Evolutionary conservation across 2,329 filamentous ascomycete genomes (phyloP).

Genomic region (Aureobasidium pullulans): DNA sequence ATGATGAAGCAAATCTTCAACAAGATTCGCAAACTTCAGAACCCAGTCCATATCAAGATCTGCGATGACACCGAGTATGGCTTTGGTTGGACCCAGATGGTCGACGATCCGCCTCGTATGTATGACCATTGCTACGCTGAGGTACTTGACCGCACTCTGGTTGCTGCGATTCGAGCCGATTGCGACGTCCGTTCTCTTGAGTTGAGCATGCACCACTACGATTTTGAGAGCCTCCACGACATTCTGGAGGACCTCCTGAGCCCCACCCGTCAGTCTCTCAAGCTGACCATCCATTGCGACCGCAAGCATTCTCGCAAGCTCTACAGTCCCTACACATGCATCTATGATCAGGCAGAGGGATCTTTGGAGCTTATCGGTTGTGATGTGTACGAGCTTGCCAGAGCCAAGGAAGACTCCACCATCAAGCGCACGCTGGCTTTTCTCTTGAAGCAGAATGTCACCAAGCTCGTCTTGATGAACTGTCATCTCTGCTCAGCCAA

Average conservation of each 20-base stretch:
- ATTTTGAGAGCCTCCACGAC: neutral
- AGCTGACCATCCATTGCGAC: neutral
- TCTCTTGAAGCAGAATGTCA: neutral
- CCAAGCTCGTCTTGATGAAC: neutral
- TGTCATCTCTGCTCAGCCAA: neutral
- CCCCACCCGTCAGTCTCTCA: neutral
- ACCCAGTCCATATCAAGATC: neutral
- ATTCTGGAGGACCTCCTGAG: slow-evolving; percentile 5
- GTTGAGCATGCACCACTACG: neutral
- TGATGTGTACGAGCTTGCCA: neutral
- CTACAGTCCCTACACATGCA: neutral
- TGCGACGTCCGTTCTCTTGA: neutral
- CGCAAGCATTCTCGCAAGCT: neutral
- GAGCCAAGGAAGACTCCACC: neutral
- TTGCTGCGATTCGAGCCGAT: neutral
- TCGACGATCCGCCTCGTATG: neutral
- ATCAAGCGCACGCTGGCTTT: neutral
- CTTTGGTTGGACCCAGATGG: neutral
- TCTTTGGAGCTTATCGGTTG: neutral
- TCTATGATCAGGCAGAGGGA: neutral
- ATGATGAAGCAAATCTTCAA: neutral
- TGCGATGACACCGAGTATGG: neutral
- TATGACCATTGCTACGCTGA: neutral
- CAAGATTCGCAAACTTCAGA: neutral
- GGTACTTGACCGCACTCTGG: neutral